These are phyloP conservation scores for Talaromyces sp. DNA, from an alignment of 2,329 filamentous ascomycete genomes.

Conservation along the genomic window DNA sequence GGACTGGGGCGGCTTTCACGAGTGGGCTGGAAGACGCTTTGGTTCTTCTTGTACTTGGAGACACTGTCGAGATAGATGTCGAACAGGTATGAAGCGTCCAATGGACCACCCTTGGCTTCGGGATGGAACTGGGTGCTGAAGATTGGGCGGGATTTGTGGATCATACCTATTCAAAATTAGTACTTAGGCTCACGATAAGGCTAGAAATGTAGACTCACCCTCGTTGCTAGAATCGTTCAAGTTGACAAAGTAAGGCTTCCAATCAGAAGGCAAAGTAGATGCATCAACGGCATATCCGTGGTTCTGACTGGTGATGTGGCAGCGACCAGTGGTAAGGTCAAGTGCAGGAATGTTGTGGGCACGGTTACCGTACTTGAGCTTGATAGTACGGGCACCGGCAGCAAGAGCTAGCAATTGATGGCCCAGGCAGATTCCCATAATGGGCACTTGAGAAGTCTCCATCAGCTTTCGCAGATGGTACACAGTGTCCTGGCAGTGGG, in stretches of 20 bases:
- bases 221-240: slow-evolving; percentile 97
- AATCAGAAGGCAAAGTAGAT: slow-evolving; percentile 73
- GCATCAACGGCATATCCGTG: slow-evolving; percentile 95
- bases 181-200: neutral
- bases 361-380: slow-evolving; percentile 98
- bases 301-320: slow-evolving; percentile 98
- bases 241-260: slow-evolving; percentile 98
- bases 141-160: slow-evolving; percentile 92
- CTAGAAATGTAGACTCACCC: slow-evolving; percentile 44
- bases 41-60: slow-evolving; percentile 77
- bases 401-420: slow-evolving; percentile 93
- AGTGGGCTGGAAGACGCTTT: slow-evolving; percentile 62
- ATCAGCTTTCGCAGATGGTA: slow-evolving; percentile 89
- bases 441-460: slow-evolving; percentile 80
- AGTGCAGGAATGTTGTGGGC: slow-evolving; percentile 97
- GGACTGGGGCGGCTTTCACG: slow-evolving; percentile 84
- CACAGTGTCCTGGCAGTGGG: slow-evolving; percentile 89
- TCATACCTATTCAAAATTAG: slow-evolving; percentile 56
- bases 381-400: slow-evolving; percentile 81
- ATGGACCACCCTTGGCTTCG: slow-evolving; percentile 93
- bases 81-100: slow-evolving; percentile 93
- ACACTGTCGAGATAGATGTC: slow-evolving; percentile 94
- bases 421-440: slow-evolving; percentile 97
- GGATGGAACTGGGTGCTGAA: slow-evolving; percentile 99
- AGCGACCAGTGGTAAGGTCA: slow-evolving; percentile 90